These are phyloP conservation scores for Aspergillus mulundensis DNA, from an alignment of 495 filamentous ascomycete genomes.

Conservation along the genomic window DNA sequence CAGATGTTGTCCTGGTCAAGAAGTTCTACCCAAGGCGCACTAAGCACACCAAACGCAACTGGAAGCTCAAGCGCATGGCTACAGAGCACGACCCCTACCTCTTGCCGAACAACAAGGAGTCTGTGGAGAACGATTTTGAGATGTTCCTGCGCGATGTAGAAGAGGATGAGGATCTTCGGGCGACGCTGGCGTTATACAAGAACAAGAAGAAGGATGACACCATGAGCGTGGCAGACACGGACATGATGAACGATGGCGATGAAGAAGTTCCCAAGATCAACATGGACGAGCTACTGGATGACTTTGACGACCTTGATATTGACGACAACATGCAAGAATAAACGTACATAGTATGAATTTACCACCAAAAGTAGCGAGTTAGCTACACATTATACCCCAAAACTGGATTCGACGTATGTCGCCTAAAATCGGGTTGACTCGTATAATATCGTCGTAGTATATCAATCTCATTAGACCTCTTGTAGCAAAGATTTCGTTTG, in stretches of 20 bases:
- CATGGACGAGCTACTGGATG: constrained; percentile 83
- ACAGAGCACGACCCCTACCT: constrained; percentile 68
- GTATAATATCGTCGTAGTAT: no score
- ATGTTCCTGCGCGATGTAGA: constrained; percentile 96
- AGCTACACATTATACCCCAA: not conserved
- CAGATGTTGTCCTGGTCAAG: constrained; percentile 93
- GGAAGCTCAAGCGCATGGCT: constrained; percentile 91
- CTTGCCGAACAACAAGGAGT: constrained; percentile 55
- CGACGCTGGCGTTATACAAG: constrained; percentile 85
- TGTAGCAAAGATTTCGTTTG: no score
- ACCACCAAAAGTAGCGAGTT: not conserved
- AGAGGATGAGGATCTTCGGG: constrained; percentile 83
- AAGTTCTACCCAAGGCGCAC: constrained; percentile 86
- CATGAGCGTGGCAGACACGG: constrained; percentile 23
- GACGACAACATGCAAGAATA: constrained; percentile 36
- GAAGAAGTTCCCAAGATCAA: constrained; percentile 70
- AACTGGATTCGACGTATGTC: no score
- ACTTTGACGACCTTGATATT: constrained; percentile 79
- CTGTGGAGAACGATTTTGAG: constrained; percentile 88
- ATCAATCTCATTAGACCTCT: no score
- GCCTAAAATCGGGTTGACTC: no score
- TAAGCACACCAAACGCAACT: constrained; percentile 81
- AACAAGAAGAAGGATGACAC: constrained; percentile 40
- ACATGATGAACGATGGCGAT: constrained; percentile 66
- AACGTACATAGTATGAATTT: constrained; percentile 5